These are phyloP conservation scores for Aspergillus avenaceus DNA, from an alignment of 495 filamentous ascomycete genomes.

Conservation along the genomic window DNA sequence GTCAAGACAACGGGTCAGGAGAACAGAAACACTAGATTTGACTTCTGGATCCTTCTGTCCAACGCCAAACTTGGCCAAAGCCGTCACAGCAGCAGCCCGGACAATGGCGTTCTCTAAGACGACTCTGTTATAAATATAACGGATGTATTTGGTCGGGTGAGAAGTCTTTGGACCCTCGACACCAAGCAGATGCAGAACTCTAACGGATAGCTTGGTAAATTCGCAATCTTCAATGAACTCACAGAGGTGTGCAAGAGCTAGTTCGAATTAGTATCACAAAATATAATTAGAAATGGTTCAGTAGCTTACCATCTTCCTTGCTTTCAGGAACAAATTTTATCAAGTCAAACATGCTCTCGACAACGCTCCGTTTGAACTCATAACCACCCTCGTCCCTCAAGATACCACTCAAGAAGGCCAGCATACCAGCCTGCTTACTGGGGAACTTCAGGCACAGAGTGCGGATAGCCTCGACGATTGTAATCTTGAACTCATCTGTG, in stretches of 20 bases:
- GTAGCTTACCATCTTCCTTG: conserved; percentile 76
- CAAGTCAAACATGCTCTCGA: conserved; percentile 98
- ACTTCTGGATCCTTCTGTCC: conserved; percentile 95
- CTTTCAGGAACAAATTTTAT: conserved; percentile 99
- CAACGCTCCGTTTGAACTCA: conserved; percentile 95
- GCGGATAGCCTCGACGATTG: conserved; percentile 95
- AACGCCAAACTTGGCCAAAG: conserved; percentile 94
- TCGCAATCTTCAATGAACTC: conserved; percentile 99
- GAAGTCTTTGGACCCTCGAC: conserved; percentile 92
- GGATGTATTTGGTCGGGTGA: conserved; percentile 96
- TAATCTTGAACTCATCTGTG: conserved; percentile 99
- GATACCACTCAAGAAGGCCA: conserved; percentile 91
- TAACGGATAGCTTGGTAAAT: conserved; percentile 95
- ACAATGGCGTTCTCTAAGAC: conserved; percentile 97
- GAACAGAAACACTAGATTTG: conserved; percentile 87
- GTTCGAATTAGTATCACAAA: conserved; percentile 4
- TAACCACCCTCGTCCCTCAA: conserved; percentile 96
- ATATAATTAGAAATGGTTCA: background rate
- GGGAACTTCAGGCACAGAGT: conserved; percentile 97
- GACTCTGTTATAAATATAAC: conserved; percentile 98
- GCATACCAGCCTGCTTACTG: conserved; percentile 96
- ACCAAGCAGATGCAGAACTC: conserved; percentile 89
- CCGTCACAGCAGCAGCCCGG: conserved; percentile 91
- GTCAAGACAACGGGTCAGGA: conserved; percentile 90
- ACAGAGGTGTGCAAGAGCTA: conserved; percentile 88